Conservation (phyloP, 176 grass and related monocot genomes). For the Raddia distichophylla region DNA sequence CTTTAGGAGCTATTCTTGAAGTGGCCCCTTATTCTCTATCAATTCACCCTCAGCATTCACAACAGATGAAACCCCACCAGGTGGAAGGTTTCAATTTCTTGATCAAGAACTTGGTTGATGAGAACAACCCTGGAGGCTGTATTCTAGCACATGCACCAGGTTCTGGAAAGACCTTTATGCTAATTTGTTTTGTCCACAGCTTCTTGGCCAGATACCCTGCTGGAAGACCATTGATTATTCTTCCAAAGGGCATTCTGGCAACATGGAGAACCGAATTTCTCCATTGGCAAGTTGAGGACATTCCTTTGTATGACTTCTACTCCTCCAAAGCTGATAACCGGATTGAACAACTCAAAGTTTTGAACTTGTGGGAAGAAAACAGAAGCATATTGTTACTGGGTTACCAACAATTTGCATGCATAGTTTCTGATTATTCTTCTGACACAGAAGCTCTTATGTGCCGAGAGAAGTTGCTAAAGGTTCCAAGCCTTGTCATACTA, state of each 20-base stretch:
- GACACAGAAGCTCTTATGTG: slow-evolving; percentile 47
- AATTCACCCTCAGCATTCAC: slow-evolving; percentile 64
- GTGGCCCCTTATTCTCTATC: slow-evolving; percentile 35
- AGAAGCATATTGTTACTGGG: slow-evolving; percentile 76
- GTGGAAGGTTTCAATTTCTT: slow-evolving; percentile 85
- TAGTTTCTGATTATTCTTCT: slow-evolving; percentile 50
- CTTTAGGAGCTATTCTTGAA: slow-evolving; percentile 29
- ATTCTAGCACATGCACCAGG: slow-evolving; percentile 94
- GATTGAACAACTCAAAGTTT: slow-evolving; percentile 66
- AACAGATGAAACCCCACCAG: slow-evolving; percentile 85
- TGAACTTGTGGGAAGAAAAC: slow-evolving; percentile 72
- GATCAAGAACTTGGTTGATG: slow-evolving; percentile 72
- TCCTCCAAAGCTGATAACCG: slow-evolving; percentile 58
- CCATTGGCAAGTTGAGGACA: slow-evolving; percentile 71
- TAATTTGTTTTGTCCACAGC: slow-evolving; percentile 87
- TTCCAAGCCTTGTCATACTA: slow-evolving; percentile 79
- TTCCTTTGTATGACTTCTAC: slow-evolving; percentile 84
- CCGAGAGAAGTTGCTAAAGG: slow-evolving; percentile 58
- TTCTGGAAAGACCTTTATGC: slow-evolving; percentile 89
- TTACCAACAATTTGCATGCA: slow-evolving; percentile 71
- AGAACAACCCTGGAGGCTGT: slow-evolving; percentile 76
- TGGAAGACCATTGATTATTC: slow-evolving; percentile 71
- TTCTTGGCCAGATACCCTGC: slow-evolving; percentile 69
- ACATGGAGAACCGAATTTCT: slow-evolving; percentile 82
- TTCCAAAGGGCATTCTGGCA: slow-evolving; percentile 79